Base-by-base conservation (phyloP, 768 basidiomycete genomes). In the Kwoniella bestiolae region DNA sequence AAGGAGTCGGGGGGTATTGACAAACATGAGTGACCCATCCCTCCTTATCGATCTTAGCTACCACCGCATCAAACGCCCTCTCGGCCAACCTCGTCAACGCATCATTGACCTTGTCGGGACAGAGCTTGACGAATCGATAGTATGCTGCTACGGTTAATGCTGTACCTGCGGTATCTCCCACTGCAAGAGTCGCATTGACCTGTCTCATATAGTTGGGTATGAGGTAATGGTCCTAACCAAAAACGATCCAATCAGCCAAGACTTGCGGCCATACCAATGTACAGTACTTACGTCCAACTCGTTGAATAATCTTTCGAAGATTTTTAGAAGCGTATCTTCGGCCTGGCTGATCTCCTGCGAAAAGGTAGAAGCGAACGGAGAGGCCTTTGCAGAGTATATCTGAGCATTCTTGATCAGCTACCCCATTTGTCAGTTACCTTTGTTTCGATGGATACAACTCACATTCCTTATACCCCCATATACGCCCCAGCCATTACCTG, bases 21-120 rank as follows among this genome's bases (percentile, higher is more conserved):
- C 69, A 65, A 7, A 67, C 69, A 53, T 72, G 68, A 4, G 50
- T 58, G 18, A 70, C 41, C 73, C 73, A 74, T 21, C 73, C 73
- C 25, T 59, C 35, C 11, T 63, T 45, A 34, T 66, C 66, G n/a
- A 72, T 56, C 35, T 72, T 67, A 5, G 29, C 66, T 5, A 74
- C 60, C 1, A 74, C 70, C 4, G 57, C 70, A 26, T 74, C 70
- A 31, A 69, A 74, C 3, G 68, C 66, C n/a, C 53, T 68, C 14
- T 61, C 63, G 28, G 65, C 69, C 14, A 31, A 23, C 3, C 35
- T 29, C 18, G 38, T 47, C 25, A 65, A 34, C 21, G 35, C 25
- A 6, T 28, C 41, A 29, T 51, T 51, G 12, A 35, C 35, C 0
- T 35, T 32, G 8, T 38, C 35, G 11, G 67, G 65, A 29, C 34